phyloP scores from a whole-genome alignment of 768 basidiomycete genomes.

The Pulveroboletus ravenelii region DNA sequence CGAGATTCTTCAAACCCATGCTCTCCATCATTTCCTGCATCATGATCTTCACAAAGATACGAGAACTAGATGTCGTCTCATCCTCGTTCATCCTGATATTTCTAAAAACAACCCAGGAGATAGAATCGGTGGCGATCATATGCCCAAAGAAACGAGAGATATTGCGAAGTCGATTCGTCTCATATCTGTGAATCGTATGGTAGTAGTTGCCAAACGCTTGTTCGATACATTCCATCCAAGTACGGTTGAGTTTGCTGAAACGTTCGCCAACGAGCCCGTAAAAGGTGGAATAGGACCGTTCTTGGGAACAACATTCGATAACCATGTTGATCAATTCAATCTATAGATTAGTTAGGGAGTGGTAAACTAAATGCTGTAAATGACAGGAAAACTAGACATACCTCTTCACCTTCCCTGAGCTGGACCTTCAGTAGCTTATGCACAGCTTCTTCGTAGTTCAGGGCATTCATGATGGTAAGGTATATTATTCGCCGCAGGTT shows the following conservation, averaged over 20 bases:
- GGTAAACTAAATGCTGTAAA: neutral
- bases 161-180: conserved; percentile 96
- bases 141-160: conserved; percentile 97
- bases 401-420: conserved; percentile 90
- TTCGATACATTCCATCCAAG: conserved; percentile 91
- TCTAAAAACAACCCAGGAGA: conserved; percentile 85
- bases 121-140: conserved; percentile 75
- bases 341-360: conserved; percentile 34
- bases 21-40: conserved; percentile 93
- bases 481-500: conserved; percentile 94
- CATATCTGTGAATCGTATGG: conserved; percentile 95
- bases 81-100: conserved; percentile 94
- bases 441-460: conserved; percentile 98
- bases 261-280: conserved; percentile 96
- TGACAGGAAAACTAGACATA: conserved; percentile 31
- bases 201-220: conserved; percentile 86
- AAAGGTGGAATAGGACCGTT: conserved; percentile 96
- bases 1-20: conserved; percentile 84
- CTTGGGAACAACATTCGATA: conserved; percentile 99
- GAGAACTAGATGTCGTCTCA: conserved; percentile 90
- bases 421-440: conserved; percentile 96
- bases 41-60: conserved; percentile 97
- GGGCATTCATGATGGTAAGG: conserved; percentile 97
- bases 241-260: conserved; percentile 91
- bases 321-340: conserved; percentile 98